Conservation (phyloP, 768 basidiomycete species). For the Lactifluus hygrophoroides region DNA sequence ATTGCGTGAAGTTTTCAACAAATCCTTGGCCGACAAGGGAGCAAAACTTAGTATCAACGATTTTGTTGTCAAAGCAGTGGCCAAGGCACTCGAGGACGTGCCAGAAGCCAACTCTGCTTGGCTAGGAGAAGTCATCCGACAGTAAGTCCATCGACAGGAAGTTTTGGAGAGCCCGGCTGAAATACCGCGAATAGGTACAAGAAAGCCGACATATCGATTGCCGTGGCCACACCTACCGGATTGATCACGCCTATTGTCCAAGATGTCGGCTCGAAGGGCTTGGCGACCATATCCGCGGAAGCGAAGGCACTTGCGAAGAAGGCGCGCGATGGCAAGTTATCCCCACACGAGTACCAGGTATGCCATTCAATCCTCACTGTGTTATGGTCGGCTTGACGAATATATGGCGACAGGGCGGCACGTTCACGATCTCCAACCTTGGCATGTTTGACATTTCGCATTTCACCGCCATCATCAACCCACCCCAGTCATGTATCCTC, state of each 20-base stretch:
- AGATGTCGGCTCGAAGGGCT: slow-evolving; percentile 86
- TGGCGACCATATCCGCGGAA: slow-evolving; percentile 87
- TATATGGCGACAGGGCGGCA: slow-evolving; percentile 60
- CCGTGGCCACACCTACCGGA: slow-evolving; percentile 92
- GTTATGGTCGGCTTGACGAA: neutral
- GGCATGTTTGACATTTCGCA: slow-evolving; percentile 95
- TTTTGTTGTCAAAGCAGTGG: slow-evolving; percentile 92
- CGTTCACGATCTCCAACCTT: slow-evolving; percentile 98
- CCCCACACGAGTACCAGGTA: slow-evolving; percentile 94
- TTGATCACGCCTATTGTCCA: slow-evolving; percentile 97
- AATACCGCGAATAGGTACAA: slow-evolving; percentile 55
- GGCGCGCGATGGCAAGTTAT: slow-evolving; percentile 93
- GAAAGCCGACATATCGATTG: slow-evolving; percentile 94
- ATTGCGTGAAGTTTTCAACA: slow-evolving; percentile 94
- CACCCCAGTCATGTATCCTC: slow-evolving; percentile 95
- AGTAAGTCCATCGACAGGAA: slow-evolving; percentile 45
- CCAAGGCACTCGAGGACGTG: slow-evolving; percentile 86
- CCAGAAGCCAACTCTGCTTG: slow-evolving; percentile 98
- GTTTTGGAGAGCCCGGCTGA: neutral
- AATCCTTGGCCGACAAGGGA: slow-evolving; percentile 71
- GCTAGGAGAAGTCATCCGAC: slow-evolving; percentile 91
- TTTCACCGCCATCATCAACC: slow-evolving; percentile 99
- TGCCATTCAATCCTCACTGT: slow-evolving; percentile 7
- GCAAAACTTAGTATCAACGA: slow-evolving; percentile 97
- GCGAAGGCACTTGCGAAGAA: slow-evolving; percentile 90